Percentiles rank a stretch among this genome's conserved stretches.
These are phyloP conservation scores for Cubamyces sp. DNA, from an alignment of 768 basidiomycete species.

Conservation along the genomic window DNA sequence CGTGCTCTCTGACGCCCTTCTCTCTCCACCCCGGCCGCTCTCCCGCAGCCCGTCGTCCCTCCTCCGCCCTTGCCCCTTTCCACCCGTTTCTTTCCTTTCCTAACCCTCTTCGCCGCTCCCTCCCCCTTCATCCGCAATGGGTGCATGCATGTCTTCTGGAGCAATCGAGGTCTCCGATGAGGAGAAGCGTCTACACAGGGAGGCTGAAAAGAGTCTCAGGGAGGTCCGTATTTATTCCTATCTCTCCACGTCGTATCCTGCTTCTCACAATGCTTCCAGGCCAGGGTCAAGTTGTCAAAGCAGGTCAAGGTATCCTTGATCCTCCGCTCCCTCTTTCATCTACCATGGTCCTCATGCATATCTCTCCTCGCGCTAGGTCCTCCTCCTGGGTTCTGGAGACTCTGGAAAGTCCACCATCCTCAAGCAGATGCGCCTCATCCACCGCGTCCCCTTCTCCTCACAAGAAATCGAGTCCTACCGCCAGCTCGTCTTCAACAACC, in stretches of 20 bases:
- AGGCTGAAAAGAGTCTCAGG: constrained; percentile 77
- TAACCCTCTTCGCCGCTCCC: constrained; percentile 11
- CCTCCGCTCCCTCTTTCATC: constrained; percentile 50
- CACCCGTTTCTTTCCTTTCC: constrained; percentile 20
- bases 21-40: constrained; percentile 1
- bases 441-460: constrained; percentile 78
- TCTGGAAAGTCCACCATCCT: constrained; percentile 92
- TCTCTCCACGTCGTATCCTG: constrained; percentile 9
- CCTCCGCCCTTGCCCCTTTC: constrained; percentile 15
- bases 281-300: constrained; percentile 67
- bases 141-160: constrained; percentile 75
- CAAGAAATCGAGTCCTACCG: constrained; percentile 89
- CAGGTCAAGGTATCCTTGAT: constrained; percentile 70
- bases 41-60: background rate
- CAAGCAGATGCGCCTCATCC: constrained; percentile 98
- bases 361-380: constrained; percentile 53
- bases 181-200: constrained; percentile 64
- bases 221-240: constrained; percentile 55
- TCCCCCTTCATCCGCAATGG: constrained; percentile 47
- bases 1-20: constrained; percentile 17
- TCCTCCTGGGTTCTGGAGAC: constrained; percentile 91
- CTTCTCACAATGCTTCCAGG: constrained; percentile 44
- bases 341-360: constrained; percentile 40
- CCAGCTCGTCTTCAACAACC: constrained; percentile 91
- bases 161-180: constrained; percentile 67